A percentile compares a stretch with the other conserved stretches of the same genome.
Conservation (phyloP, 2,329 filamentous ascomycete species). For the Sodiomyces alkalinus region DNA sequence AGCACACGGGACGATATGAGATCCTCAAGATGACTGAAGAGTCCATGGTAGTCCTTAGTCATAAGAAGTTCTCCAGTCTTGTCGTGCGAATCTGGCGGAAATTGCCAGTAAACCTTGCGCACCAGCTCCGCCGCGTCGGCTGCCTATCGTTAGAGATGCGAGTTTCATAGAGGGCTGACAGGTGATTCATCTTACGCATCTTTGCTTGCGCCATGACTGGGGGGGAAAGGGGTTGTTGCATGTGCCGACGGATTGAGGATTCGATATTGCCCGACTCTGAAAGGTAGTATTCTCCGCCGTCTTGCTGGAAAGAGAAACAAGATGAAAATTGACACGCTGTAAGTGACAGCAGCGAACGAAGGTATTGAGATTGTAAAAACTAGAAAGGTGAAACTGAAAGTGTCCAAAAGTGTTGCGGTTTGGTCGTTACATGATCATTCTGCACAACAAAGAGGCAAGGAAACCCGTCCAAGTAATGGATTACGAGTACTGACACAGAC, state of each 20-base stretch:
- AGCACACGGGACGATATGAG: slow-evolving; percentile 4
- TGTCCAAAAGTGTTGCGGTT: no score
- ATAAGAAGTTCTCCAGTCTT: slow-evolving; percentile 2
- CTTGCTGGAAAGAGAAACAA: no score
- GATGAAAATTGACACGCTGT: no score
- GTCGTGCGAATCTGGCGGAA: slow-evolving; percentile 3
- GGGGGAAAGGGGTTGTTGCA: neutral
- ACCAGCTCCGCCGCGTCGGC: slow-evolving; percentile 4
- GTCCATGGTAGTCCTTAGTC: slow-evolving; percentile 1
- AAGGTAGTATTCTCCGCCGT: no score
- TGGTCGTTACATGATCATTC: no score
- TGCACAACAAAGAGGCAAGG: no score
- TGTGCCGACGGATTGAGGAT: neutral
- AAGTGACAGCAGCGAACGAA: no score
- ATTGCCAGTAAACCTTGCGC: slow-evolving; percentile 1
- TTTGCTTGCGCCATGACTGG: slow-evolving; percentile 5
- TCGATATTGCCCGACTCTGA: no score
- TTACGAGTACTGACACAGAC: no score
- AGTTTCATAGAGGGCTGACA: accelerated
- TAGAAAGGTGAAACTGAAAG: no score
- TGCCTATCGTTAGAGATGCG: slow-evolving; percentile 2
- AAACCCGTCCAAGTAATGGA: no score
- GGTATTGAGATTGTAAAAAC: no score
- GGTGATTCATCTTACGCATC: slow-evolving; percentile 3
- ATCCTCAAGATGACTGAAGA: slow-evolving; percentile 5